Base-by-base conservation (phyloP, 805 yeast genomes). In the Hanseniaspora meyeri region DNA sequence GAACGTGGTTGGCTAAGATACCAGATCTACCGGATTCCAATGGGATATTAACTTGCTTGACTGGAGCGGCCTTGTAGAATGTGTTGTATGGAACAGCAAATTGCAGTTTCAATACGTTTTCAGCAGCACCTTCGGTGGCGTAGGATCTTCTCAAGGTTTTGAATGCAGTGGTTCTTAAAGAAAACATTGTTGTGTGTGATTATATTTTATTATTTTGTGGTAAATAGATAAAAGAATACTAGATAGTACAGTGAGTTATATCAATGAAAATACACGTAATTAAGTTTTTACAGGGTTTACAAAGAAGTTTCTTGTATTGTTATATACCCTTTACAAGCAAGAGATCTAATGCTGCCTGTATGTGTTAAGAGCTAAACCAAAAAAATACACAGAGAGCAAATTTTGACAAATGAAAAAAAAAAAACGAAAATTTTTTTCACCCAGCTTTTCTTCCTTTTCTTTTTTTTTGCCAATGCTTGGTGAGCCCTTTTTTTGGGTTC, bases 1-100 rank as follows among this genome's bases (percentile, higher is more conserved):
- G 97, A 68, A 93, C 96, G 82, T 93, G 98, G 77, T 87, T 85
- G 65, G 97, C 96, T 69, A 93, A 77, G 63, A 93, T 81, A 87
- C 98, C 98, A 74, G 91, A 81, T 70, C 87, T 95, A 72, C 98
- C 98, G 63, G 93, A 83, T 67, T 84, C 78, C 62, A 96, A 95
- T 68, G 98, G 98, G 64, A 93, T 78, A 77, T 93, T 93, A 65
- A 93, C 97, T 78, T 93, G 88, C 68, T 71, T 68, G 46, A 74
- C 77, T 43, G 62, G 59, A 53, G 65, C 69, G 56, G 79, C 79
- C 54, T 80, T 66, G 70, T 75, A 81, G 66, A 81, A 71, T 58
- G 85, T 69, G 73, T 84, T 82, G 71, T 87, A 89, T 62, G 98
- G 98, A 66, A 90, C 80, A 58, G 96, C 91, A 66, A 93, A 81